Conservation (phyloP, 1,139 yeast species). For the Lodderomyces parapsilosis region DNA sequence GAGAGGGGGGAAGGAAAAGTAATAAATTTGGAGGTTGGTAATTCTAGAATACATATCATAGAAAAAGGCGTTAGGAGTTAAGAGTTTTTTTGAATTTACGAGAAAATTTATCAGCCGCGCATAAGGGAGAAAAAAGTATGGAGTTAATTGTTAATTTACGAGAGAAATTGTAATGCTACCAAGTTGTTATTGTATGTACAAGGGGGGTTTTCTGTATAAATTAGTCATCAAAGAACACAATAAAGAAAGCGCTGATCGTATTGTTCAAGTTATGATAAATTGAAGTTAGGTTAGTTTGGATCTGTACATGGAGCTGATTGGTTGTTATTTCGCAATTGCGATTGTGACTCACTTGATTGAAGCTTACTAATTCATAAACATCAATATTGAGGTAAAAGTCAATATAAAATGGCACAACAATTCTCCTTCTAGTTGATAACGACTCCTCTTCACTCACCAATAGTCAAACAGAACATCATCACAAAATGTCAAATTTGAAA, state of each 20-base stretch:
- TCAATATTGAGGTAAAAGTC: neutral
- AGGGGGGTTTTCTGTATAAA: neutral
- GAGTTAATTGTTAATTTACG: neutral
- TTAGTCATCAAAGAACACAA: conserved; percentile 3
- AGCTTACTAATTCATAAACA: neutral
- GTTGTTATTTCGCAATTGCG: neutral
- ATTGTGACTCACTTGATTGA: neutral
- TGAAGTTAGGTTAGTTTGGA: too few relatives aligned
- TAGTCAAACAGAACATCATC: neutral
- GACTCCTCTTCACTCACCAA: neutral
- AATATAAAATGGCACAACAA: neutral
- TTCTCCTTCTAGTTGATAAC: neutral
- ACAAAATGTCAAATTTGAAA: conserved; percentile 10
- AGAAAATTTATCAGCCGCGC: neutral
- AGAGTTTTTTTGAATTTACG: neutral
- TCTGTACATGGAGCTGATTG: too few relatives aligned
- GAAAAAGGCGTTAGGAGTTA: neutral
- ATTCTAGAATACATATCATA: neutral
- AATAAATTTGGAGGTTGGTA: too few relatives aligned
- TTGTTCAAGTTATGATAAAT: too few relatives aligned
- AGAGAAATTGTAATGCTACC: neutral
- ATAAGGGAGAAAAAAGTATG: too few relatives aligned
- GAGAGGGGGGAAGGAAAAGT: too few relatives aligned
- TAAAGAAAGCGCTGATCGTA: neutral
- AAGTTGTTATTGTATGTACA: too few relatives aligned